Conservation (phyloP, 2,329 filamentous ascomycete species). For the Calonectria crousiana region DNA sequence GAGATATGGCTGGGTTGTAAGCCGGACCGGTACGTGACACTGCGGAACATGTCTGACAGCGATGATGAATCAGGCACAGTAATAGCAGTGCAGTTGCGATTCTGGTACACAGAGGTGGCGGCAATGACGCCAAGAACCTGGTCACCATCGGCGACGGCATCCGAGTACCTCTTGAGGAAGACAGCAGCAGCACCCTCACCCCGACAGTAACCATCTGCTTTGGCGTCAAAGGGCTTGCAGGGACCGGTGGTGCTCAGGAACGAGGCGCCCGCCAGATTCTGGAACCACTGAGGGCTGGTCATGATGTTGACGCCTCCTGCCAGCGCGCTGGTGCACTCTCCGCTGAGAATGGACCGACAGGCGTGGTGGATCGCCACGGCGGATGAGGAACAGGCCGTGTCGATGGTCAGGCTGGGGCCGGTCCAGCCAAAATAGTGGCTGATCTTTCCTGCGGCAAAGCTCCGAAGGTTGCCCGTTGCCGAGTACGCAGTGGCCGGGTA, state of each 20-base stretch:
- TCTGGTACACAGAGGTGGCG: slow-evolving; percentile 54
- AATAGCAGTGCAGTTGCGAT: slow-evolving; percentile 46
- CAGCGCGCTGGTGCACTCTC: slow-evolving; percentile 49
- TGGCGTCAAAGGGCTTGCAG: slow-evolving; percentile 49
- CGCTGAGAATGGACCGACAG: slow-evolving; percentile 42
- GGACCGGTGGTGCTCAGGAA: slow-evolving; percentile 44
- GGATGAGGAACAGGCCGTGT: slow-evolving; percentile 55
- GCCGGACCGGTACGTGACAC: slow-evolving; percentile 43
- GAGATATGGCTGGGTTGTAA: slow-evolving; percentile 50
- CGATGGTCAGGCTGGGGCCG: slow-evolving; percentile 49
- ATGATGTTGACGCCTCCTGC: slow-evolving; percentile 55
- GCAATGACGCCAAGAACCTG: slow-evolving; percentile 55
- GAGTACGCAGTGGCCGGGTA: slow-evolving; percentile 41
- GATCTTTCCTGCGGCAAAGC: slow-evolving; percentile 49
- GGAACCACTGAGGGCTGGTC: slow-evolving; percentile 31
- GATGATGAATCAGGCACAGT: slow-evolving; percentile 33
- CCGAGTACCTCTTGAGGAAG: slow-evolving; percentile 60
- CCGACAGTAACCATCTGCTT: slow-evolving; percentile 64
- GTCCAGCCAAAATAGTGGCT: slow-evolving; percentile 53
- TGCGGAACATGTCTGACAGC: not conserved
- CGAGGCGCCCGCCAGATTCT: slow-evolving; percentile 29
- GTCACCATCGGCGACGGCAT: slow-evolving; percentile 62
- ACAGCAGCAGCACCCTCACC: slow-evolving; percentile 61
- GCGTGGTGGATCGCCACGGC: slow-evolving; percentile 50
- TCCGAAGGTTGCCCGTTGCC: slow-evolving; percentile 48